These are phyloP conservation scores for Trichophyton equinum DNA, from an alignment of 2,329 filamentous ascomycete genomes.

Conservation along the genomic window DNA sequence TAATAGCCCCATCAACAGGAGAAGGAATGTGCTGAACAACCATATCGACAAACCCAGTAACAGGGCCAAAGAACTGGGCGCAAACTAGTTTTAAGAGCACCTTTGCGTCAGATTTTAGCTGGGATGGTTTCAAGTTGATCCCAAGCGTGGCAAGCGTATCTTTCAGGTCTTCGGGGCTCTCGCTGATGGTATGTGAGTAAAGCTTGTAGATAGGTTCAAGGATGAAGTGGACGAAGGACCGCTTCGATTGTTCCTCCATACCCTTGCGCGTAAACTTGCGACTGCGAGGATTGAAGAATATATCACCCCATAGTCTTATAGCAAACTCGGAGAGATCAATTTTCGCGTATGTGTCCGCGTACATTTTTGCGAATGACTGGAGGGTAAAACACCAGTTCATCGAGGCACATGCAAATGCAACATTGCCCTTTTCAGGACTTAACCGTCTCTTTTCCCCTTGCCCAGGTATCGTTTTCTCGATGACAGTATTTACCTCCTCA, in stretches of 20 bases:
- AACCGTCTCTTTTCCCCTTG: conserved; percentile 66
- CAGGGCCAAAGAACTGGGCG: conserved; percentile 86
- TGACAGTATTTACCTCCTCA: conserved; percentile 92
- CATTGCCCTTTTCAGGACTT: conserved; percentile 93
- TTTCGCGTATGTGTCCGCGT: conserved; percentile 72
- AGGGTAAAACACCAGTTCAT: conserved; percentile 98
- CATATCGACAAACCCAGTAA: conserved; percentile 92
- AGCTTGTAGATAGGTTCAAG: conserved; percentile 97
- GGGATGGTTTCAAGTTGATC: conserved; percentile 79
- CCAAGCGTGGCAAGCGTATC: conserved; percentile 65
- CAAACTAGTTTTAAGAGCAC: conserved; percentile 80
- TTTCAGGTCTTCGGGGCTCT: conserved; percentile 73
- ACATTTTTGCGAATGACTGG: conserved; percentile 91
- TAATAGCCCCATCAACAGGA: conserved; percentile 62
- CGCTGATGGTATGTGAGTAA: conserved; percentile 86
- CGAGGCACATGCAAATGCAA: conserved; percentile 85
- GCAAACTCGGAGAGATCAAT: conserved; percentile 76
- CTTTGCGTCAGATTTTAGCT: conserved; percentile 81
- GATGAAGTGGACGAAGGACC: conserved; percentile 88
- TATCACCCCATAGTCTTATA: conserved; percentile 80
- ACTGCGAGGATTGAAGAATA: conserved; percentile 86
- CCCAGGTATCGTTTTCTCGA: conserved; percentile 74
- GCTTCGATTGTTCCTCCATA: conserved; percentile 63
- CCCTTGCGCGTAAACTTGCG: conserved; percentile 85
- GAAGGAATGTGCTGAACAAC: conserved; percentile 79